phyloP scores from a whole-genome alignment of 495 filamentous ascomycete genomes.

The Podospora appendiculata region DNA sequence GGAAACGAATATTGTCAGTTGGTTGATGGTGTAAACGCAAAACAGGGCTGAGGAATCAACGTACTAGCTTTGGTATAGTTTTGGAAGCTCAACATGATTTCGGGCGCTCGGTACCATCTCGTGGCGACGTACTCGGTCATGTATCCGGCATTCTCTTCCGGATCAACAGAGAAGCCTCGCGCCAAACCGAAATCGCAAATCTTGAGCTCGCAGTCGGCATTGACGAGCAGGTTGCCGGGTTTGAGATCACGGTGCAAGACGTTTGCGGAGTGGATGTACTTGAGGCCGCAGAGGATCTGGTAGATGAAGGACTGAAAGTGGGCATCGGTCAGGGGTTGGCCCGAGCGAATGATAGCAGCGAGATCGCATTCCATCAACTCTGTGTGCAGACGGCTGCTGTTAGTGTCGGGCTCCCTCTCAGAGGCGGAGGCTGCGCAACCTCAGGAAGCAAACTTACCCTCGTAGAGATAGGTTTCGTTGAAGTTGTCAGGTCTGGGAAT shows the following conservation, averaged over 20 bases:
- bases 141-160: conserved; percentile 97
- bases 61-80: conserved; percentile 98
- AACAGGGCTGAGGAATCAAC: conserved; percentile 26
- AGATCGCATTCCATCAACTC: conserved; percentile 99
- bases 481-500: conserved; percentile 97
- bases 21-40: neutral
- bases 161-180: conserved; percentile 91
- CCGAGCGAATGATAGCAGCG: conserved; percentile 95
- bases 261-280: conserved; percentile 98
- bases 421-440: neutral
- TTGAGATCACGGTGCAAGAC: conserved; percentile 95
- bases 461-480: conserved; percentile 98
- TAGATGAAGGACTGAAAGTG: conserved; percentile 95
- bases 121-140: conserved; percentile 99
- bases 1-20: conserved; percentile 7
- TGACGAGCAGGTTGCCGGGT: conserved; percentile 93
- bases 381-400: conserved; percentile 23
- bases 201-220: conserved; percentile 98
- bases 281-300: conserved; percentile 89
- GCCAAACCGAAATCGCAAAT: conserved; percentile 98
- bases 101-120: conserved; percentile 95
- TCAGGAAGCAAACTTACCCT: conserved; percentile 51
- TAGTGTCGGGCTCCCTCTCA: too few species aligned
- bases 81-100: conserved; percentile 99
- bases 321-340: conserved; percentile 91